Percentiles rank a stretch among this genome's conserved stretches.
phyloP scores from a whole-genome alignment of 2,329 filamentous ascomycete genomes.

The Plectosphaerella plurivora region DNA sequence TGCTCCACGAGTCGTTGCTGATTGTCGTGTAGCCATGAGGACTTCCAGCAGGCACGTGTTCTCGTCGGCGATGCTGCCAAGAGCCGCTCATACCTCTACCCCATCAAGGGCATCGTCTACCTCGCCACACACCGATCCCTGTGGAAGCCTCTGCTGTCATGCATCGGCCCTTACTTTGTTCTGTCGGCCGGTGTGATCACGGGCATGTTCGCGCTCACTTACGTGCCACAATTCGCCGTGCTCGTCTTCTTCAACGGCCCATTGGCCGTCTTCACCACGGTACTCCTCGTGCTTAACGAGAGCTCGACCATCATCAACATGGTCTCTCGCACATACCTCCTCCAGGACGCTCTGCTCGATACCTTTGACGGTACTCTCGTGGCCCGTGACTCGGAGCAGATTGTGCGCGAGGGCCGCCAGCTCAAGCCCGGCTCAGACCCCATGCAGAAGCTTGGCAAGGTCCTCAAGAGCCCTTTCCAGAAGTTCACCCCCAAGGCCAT shows the following conservation, averaged over 20 bases:
- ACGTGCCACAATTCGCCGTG: conserved; percentile 77
- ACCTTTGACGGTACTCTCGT: conserved; percentile 77
- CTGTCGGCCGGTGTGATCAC: conserved; percentile 69
- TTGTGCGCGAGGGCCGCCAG: conserved; percentile 73
- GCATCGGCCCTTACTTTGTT: conserved; percentile 56
- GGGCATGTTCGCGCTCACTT: conserved; percentile 86
- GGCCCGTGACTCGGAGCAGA: conserved; percentile 41
- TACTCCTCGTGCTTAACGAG: conserved; percentile 62
- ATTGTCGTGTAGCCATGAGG: conserved; percentile 52
- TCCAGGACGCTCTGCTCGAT: conserved; percentile 79
- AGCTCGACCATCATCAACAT: conserved; percentile 54
- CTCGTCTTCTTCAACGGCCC: conserved; percentile 83
- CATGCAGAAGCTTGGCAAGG: conserved; percentile 51
- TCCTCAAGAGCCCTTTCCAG: conserved; percentile 53
- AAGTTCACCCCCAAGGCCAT: conserved; percentile 58
- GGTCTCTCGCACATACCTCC: conserved; percentile 64
- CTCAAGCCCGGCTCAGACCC: conserved; percentile 59
- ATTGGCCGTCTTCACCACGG: conserved; percentile 67
- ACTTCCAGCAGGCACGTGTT: conserved; percentile 61
- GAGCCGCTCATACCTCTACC: conserved; percentile 72
- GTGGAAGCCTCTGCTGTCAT: conserved; percentile 55
- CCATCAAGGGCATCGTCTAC: conserved; percentile 66
- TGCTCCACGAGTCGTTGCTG: conserved; percentile 6
- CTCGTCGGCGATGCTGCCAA: conserved; percentile 65
- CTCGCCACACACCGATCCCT: conserved; percentile 50